Conservation (phyloP, 345 rosid species). For the Acer campestre region DNA sequence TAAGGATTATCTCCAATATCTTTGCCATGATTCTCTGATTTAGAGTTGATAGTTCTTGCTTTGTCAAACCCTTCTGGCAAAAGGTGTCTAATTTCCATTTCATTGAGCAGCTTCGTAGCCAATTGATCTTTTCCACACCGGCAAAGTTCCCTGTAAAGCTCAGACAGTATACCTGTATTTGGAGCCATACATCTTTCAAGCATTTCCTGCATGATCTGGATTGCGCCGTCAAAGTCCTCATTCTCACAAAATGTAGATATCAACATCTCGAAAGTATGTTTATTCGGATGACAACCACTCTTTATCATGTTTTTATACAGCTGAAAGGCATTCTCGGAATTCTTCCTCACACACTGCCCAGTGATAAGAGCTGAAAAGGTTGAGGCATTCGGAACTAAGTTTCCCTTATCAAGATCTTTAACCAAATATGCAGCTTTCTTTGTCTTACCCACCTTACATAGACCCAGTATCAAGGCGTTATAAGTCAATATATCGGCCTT, state of each 20-base stretch:
- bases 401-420: constrained; percentile 69
- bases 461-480: constrained; percentile 76
- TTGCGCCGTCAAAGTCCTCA: constrained; percentile 73
- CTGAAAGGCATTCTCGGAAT: constrained; percentile 70
- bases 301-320: constrained; percentile 72
- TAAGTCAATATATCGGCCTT: constrained; percentile 74
- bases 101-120: constrained; percentile 39
- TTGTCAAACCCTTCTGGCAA: constrained; percentile 37
- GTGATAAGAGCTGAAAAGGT: constrained; percentile 76
- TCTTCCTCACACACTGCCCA: constrained; percentile 76
- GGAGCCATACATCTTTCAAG: constrained; percentile 48
- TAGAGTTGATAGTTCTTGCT: constrained; percentile 15
- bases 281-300: constrained; percentile 65
- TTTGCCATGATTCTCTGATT: constrained; percentile 9
- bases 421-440: constrained; percentile 84
- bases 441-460: constrained; percentile 86
- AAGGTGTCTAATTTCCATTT: constrained; percentile 43
- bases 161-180: constrained; percentile 34
- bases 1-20: neutral
- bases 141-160: constrained; percentile 52
- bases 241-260: constrained; percentile 54
- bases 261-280: constrained; percentile 48
- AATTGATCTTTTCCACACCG: constrained; percentile 53
- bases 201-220: constrained; percentile 61
- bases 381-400: constrained; percentile 71